Evolutionary conservation across 345 rosid genomes (phyloP).

Genomic region (Citrus cavaleriei): DNA sequence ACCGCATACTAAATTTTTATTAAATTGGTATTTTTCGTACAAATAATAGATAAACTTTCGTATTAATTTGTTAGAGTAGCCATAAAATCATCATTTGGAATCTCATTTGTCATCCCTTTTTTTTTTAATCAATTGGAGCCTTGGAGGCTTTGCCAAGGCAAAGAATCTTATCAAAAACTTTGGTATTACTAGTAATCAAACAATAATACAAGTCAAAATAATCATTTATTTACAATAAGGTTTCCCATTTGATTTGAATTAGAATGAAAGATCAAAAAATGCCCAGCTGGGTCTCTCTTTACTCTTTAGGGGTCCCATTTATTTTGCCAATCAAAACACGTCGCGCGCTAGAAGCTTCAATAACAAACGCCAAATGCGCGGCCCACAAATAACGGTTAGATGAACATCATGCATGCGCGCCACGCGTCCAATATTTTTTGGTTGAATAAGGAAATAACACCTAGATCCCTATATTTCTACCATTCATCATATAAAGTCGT

Average conservation of each 20-base stretch:
- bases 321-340: slow-evolving; percentile 17
- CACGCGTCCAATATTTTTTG: slow-evolving; percentile 16
- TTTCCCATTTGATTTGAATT: background rate
- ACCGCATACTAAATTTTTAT: background rate
- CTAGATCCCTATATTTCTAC: background rate
- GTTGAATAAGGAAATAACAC: background rate
- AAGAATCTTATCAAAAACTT: background rate
- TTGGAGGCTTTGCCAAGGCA: background rate
- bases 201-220: background rate
- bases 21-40: background rate
- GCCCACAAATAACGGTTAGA: slow-evolving; percentile 17
- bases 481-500: background rate
- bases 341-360: slow-evolving; percentile 4
- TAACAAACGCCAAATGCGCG: background rate
- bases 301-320: background rate
- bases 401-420: slow-evolving; percentile 21
- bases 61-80: background rate
- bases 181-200: background rate
- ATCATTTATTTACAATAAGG: background rate
- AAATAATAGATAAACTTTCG: background rate
- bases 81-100: background rate
- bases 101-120: background rate
- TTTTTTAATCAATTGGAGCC: background rate
- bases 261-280: background rate
- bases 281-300: background rate